These are phyloP conservation scores for Rhodotorula sp. DNA, from an alignment of 1,284 basidiomycete genomes.

Conservation along the genomic window DNA sequence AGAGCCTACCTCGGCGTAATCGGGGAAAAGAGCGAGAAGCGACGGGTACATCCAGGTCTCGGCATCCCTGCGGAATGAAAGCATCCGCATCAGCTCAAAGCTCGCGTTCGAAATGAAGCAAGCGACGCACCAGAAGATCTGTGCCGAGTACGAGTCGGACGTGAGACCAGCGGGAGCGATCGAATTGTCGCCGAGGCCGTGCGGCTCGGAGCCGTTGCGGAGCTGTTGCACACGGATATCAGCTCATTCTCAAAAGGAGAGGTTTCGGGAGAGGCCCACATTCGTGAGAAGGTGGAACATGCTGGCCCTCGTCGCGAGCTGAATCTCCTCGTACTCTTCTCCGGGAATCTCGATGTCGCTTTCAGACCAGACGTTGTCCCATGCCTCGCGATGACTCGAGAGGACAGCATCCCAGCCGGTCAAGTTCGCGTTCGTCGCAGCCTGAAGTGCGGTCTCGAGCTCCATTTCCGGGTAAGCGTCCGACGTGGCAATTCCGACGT, in stretches of 20 bases:
- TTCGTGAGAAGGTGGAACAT: conserved; percentile 45
- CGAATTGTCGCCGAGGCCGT: conserved; percentile 43
- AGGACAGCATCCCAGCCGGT: conserved; percentile 37
- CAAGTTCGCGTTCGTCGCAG: conserved; percentile 30
- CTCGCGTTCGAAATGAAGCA: no score
- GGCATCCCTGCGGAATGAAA: no score
- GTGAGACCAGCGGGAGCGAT: conserved; percentile 47
- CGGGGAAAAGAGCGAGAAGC: conserved; percentile 41
- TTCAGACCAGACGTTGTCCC: conserved; percentile 40
- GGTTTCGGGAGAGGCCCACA: not conserved
- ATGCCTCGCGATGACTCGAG: conserved; percentile 30
- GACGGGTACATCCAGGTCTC: conserved; percentile 45
- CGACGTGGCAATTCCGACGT: conserved; percentile 47
- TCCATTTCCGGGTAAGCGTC: conserved; percentile 43
- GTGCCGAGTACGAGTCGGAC: conserved; percentile 40
- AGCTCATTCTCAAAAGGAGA: not conserved
- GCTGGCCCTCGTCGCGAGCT: conserved; percentile 39
- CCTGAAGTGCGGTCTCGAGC: conserved; percentile 29
- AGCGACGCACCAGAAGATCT: conserved; percentile 35
- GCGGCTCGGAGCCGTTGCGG: conserved; percentile 37
- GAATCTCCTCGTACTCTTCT: conserved; percentile 35
- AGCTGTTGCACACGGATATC: not conserved
- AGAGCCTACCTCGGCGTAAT: conserved; percentile 33
- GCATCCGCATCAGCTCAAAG: no score
- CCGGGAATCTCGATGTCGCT: conserved; percentile 44